Evolutionary conservation across 352 stramenopile genomes (phyloP).

Genomic region (Phytophthora multivora): DNA sequence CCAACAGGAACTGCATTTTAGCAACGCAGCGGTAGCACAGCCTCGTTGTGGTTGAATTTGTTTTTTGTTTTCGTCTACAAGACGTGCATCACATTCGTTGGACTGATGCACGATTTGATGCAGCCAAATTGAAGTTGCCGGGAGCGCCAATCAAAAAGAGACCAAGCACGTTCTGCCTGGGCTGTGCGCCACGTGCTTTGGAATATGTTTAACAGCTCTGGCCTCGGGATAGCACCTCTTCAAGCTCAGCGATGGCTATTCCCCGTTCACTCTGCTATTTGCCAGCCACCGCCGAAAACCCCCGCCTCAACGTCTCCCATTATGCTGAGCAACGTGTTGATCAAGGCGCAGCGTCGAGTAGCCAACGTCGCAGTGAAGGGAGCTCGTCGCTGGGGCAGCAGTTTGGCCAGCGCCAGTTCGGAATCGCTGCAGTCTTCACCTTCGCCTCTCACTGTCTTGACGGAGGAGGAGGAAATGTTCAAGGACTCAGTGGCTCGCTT

Average conservation of each 20-base stretch:
- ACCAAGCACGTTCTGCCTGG: conserved; percentile 20
- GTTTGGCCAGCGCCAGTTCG: conserved; percentile 1
- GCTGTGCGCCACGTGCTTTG: background rate
- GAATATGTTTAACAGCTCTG: background rate
- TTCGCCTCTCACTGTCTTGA: conserved; percentile 67
- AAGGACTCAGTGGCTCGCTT: conserved; percentile 87
- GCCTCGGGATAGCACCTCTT: conserved; percentile 7
- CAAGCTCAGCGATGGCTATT: conserved; percentile 8
- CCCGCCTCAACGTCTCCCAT: background rate
- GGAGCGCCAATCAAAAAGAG: conserved; percentile 17
- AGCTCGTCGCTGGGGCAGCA: conserved; percentile 19
- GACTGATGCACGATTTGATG: conserved; percentile 17
- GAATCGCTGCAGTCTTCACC: conserved; percentile 1
- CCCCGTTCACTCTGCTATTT: conserved; percentile 13
- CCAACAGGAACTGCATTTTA: too few species aligned
- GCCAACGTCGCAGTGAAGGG: background rate
- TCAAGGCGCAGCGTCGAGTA: conserved; percentile 16
- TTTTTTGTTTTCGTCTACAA: background rate
- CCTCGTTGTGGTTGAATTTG: too few species aligned
- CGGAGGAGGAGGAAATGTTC: conserved; percentile 83
- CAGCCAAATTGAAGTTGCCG: conserved; percentile 31
- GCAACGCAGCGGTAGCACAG: too few species aligned
- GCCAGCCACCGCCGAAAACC: background rate
- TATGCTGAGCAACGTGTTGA: conserved; percentile 24
- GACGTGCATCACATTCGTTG: conserved; percentile 1